These are phyloP conservation scores for Aspergillus uvarum DNA, from an alignment of 2,329 filamentous ascomycete species.

Conservation along the genomic window DNA sequence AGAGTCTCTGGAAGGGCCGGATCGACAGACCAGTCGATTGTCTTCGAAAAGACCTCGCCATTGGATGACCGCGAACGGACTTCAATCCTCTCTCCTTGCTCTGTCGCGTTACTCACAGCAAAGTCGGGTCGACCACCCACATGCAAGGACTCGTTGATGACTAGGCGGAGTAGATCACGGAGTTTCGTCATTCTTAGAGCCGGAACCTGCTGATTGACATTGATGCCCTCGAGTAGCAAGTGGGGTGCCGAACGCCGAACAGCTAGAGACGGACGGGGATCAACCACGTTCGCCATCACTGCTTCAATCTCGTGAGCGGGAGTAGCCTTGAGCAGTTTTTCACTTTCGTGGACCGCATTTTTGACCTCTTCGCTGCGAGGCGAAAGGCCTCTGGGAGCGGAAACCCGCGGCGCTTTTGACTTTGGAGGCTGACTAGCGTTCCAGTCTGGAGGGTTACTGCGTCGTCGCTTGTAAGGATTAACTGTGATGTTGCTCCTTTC, in stretches of 20 bases:
- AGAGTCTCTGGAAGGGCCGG: conserved; percentile 47
- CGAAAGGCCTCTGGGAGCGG: conserved; percentile 36
- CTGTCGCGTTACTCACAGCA: conserved; percentile 44
- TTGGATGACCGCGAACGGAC: conserved; percentile 46
- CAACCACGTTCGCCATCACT: conserved; percentile 40
- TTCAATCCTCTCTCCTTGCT: conserved; percentile 48
- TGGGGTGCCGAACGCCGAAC: conserved; percentile 38
- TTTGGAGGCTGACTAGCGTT: conserved; percentile 35
- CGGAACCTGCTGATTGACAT: conserved; percentile 33
- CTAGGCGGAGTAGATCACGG: conserved; percentile 46
- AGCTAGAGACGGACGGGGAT: conserved; percentile 36
- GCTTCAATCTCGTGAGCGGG: conserved; percentile 39
- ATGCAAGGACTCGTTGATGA: conserved; percentile 50
- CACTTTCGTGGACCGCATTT: conserved; percentile 44
- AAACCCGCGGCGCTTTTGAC: conserved; percentile 34
- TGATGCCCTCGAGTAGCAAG: conserved; percentile 37
- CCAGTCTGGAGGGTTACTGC: conserved; percentile 42
- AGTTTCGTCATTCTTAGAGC: conserved; percentile 46
- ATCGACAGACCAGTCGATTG: conserved; percentile 51
- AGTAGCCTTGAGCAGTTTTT: conserved; percentile 40
- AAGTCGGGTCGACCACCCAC: conserved; percentile 51
- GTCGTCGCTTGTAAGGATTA: conserved; percentile 47
- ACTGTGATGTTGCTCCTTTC: conserved; percentile 45
- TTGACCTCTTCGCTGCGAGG: conserved; percentile 43
- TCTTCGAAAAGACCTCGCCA: conserved; percentile 45